Base-by-base conservation (phyloP, 73 alveolate species). In the Breviolum minutum region DNA sequence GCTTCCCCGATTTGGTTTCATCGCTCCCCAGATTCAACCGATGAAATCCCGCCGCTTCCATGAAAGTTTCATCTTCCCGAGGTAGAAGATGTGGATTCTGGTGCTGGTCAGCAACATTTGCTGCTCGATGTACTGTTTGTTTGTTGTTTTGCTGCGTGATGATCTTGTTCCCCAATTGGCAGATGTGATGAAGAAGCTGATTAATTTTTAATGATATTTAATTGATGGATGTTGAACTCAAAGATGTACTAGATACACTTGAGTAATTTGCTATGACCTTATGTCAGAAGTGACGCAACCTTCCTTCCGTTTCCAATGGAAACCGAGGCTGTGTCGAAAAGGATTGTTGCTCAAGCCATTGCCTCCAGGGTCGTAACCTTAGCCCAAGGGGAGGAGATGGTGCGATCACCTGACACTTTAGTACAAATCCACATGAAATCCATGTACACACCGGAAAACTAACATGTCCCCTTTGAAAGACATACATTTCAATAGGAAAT, bases 251-350 rank as follows among this genome's bases (percentile, higher is more conserved):
- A n/a, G 3, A 2, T 40, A 13, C 30, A 9, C 40, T 73, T 24
- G 8, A 8, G 54, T 5, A 40, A 12, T 73, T 73, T 73, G 8
- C 40, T 4, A 10, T 8, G 82, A 16, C 82, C 9, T 26, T 26
- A 26, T 40, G 20, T 73, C 82, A 8, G 2, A 73, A 6, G 81
- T 71, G 19, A 8, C 8, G 19, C 81, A 71, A 48, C 63, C n/a
- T 62, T 40, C 10, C 69, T 29, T 26, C 83, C 19, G 16, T 16
- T 40, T 0, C 0, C 54, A 40, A 40, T 40, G 5, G 5, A 19
- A 16, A 69, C 96, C 88, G 73, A 92, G 98, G 98, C 48, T 92
- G 81, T 92, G 98, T 80, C 98, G 98, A n/a, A 92, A 76, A 40
- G 98, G 98, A 26, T 73, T 92, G 27, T 66, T 92, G 63, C 61